Conservation (phyloP, 2,329 filamentous ascomycete genomes). For the Gremmenia infestans region DNA sequence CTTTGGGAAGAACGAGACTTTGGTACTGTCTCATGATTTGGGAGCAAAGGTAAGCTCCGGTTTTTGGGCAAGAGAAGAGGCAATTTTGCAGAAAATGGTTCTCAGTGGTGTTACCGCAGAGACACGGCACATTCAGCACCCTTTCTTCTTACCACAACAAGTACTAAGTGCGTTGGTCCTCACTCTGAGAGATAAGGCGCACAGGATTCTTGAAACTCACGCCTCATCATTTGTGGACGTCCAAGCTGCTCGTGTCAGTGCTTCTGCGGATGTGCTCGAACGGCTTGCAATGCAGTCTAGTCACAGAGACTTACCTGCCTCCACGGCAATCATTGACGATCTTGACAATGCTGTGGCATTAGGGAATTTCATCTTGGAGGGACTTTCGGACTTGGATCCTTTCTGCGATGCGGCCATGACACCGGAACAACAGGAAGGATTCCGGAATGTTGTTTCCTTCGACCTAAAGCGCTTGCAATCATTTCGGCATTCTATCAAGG, state of each 20-base stretch:
- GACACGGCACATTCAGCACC: not conserved
- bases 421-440: not conserved
- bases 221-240: not conserved
- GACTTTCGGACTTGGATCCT: not conserved
- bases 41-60: not conserved
- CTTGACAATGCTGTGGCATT: not conserved
- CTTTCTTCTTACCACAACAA: not conserved
- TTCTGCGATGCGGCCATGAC: not conserved
- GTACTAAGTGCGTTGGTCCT: not conserved
- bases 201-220: not conserved
- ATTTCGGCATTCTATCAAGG: not conserved
- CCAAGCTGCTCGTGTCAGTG: not conserved
- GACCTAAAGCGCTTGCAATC: not conserved
- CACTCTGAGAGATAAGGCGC: not conserved
- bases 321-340: not conserved
- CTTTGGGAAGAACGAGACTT: not conserved
- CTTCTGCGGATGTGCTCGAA: not conserved
- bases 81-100: not conserved
- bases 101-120: not conserved
- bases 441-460: not conserved
- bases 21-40: not conserved
- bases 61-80: not conserved
- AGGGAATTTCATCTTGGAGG: not conserved
- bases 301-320: not conserved
- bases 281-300: not conserved